phyloP scores from a whole-genome alignment of 352 stramenopile genomes.

The Aphanomyces invadans region DNA sequence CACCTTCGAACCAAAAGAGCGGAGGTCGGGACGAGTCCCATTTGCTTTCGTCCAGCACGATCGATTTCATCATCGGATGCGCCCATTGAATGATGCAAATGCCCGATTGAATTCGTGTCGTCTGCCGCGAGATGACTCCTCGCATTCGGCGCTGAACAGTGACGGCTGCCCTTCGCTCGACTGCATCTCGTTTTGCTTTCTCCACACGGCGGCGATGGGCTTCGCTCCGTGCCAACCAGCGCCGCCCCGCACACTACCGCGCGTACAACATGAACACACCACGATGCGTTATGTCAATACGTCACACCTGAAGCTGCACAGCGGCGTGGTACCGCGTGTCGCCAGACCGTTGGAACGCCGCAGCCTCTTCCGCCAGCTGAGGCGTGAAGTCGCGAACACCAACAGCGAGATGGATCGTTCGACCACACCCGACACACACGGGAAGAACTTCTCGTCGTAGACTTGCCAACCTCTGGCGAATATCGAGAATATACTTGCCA shows the following conservation, averaged over 20 bases:
- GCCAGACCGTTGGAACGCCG: background rate
- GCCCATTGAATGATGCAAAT: constrained; percentile 12
- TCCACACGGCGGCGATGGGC: background rate
- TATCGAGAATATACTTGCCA: background rate
- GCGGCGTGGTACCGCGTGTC: background rate
- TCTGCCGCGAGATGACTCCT: constrained; percentile 8
- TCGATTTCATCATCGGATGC: background rate
- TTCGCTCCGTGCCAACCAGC: background rate
- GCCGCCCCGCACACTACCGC: constrained; percentile 1
- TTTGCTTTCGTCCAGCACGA: background rate
- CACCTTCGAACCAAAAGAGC: constrained; percentile 21
- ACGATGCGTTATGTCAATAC: no score
- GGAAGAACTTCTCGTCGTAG: constrained; percentile 10
- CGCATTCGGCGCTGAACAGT: constrained; percentile 11
- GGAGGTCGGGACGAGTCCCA: background rate
- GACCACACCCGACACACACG: constrained; percentile 15
- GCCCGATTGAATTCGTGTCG: constrained; percentile 17
- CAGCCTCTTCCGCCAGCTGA: background rate
- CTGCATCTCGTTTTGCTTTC: background rate
- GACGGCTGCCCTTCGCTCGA: background rate
- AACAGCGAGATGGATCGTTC: constrained; percentile 14
- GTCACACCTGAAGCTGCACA: constrained; percentile 6
- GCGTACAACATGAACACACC: no score
- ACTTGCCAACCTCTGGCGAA: background rate
- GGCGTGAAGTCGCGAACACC: constrained; percentile 2